These are phyloP conservation scores for Heliosperma pusillum DNA, from an alignment of 148 eudicot species.

Conservation along the genomic window DNA sequence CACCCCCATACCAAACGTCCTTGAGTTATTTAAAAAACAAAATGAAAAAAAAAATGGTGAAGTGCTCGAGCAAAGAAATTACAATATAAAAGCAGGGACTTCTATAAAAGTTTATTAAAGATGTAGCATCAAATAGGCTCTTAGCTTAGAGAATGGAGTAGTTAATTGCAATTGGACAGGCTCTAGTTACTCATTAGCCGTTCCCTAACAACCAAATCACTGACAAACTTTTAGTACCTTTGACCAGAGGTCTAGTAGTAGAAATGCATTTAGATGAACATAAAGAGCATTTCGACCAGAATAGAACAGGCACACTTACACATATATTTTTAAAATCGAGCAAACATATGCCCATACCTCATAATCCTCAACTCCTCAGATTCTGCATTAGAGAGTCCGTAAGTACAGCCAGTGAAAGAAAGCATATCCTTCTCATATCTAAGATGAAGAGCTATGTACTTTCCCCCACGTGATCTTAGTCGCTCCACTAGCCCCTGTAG, in stretches of 20 bases:
- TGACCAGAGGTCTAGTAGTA: not conserved
- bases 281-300: not conserved
- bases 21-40: no score
- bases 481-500: conserved; percentile 94
- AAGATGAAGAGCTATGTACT: conserved; percentile 81
- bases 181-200: not conserved
- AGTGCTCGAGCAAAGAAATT: no score
- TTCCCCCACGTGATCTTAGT: conserved; percentile 59
- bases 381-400: conserved; percentile 80
- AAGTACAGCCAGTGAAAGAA: conserved; percentile 89
- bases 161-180: no score
- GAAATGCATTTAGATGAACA: not conserved
- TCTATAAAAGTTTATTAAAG: no score
- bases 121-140: no score
- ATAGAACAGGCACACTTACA: not conserved
- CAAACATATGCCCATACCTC: conserved; percentile 48
- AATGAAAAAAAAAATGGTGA: no score
- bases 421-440: conserved; percentile 97
- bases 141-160: no score
- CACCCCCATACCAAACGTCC: no score
- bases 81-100: no score
- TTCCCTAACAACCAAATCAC: no score
- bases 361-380: conserved; percentile 72
- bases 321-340: not conserved
- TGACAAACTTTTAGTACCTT: not conserved